Base-by-base conservation (phyloP, 2,329 filamentous ascomycete genomes). In the Xylaria sp. region DNA sequence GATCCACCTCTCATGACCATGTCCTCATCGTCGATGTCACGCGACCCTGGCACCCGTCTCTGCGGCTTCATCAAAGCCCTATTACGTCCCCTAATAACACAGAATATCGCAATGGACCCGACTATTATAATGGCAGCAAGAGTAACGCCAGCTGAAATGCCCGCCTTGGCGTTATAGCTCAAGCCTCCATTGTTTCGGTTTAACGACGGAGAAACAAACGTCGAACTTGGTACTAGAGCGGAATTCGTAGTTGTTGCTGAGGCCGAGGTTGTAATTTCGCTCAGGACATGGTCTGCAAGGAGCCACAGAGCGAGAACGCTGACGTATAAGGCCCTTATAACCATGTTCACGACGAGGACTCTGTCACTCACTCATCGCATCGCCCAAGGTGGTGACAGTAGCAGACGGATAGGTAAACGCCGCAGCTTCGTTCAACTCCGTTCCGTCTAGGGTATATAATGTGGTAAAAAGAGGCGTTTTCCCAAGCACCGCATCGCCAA, bases 71-170 rank as follows among this genome's bases (percentile, higher is more conserved):
- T 9, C 13, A 68, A 42, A 10, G 56, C 51, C 31, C 27, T 65
- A 11, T 44, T 50, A 13, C 68, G 66, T 33, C 57, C 20, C 22
- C 66, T 36, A 1, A 67, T 64, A 1, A 70, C 31, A 29, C 66
- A 70, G 1, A 61, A 53, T 44, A 69, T 67, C 9, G 68, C 59
- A 6, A 50, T 47, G 22, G 61, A 54, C 1, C 53, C 68, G 25
- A 65, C 44, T 29, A 70, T 15, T 4, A 65, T 13, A 25, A 70
- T 69, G 15, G 39, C 39, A n/a, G 13, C 54, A 20, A 70, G 53
- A 7, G 68, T 70, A 13, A 70, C 68, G 51, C 53, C 61, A 5
- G 69, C 42, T 2, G 68, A 70, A 33, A 70, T 39, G 50, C 63
- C 61, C 5, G 49, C 53, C 27, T 70, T 70, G 9, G 22, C 58